A percentile compares a stretch with the other conserved stretches of the same genome.
These are phyloP conservation scores for Ceratocystis eucalypticola DNA, from an alignment of 2,329 filamentous ascomycete species.

Conservation along the genomic window DNA sequence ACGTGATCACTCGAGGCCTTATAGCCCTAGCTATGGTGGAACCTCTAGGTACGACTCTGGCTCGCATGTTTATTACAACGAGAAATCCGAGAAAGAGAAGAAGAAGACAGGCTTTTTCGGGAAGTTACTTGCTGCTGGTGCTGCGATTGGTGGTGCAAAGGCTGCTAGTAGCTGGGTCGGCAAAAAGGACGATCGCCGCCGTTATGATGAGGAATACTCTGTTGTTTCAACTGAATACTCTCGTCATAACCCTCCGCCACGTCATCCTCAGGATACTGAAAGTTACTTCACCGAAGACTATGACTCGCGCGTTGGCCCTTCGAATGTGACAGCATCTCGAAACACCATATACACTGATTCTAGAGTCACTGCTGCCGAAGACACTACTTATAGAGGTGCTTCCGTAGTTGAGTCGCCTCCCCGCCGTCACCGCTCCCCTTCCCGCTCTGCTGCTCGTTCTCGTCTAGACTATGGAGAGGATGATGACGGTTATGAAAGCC, in stretches of 20 bases:
- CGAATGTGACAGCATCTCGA: constrained; percentile 12
- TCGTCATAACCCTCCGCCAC: constrained; percentile 34
- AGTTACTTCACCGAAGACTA: constrained; percentile 44
- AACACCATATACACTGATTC: constrained; percentile 18
- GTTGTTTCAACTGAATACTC: constrained; percentile 42
- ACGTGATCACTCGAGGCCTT: constrained; percentile 24
- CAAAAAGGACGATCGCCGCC: constrained; percentile 31
- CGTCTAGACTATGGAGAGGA: constrained; percentile 24
- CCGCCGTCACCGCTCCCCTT: constrained; percentile 13
- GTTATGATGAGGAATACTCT: constrained; percentile 47
- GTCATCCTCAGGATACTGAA: constrained; percentile 28
- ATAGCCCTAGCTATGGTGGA: constrained; percentile 31
- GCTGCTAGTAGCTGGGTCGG: constrained; percentile 43
- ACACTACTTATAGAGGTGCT: constrained; percentile 15
- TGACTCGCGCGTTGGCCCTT: constrained; percentile 37
- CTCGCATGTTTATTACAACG: constrained; percentile 53
- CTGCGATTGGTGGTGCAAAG: constrained; percentile 47
- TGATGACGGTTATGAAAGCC: constrained; percentile 30
- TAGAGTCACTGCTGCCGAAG: constrained; percentile 10
- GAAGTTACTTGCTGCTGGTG: constrained; percentile 46
- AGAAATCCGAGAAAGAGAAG: constrained; percentile 23
- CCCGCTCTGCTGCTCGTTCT: constrained; percentile 28
- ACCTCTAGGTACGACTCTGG: constrained; percentile 43
- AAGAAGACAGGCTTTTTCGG: constrained; percentile 40
- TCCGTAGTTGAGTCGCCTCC: constrained; percentile 9